Conservation (phyloP, 1,139 yeast genomes). For the Debaryomycetaceae sp. region DNA sequence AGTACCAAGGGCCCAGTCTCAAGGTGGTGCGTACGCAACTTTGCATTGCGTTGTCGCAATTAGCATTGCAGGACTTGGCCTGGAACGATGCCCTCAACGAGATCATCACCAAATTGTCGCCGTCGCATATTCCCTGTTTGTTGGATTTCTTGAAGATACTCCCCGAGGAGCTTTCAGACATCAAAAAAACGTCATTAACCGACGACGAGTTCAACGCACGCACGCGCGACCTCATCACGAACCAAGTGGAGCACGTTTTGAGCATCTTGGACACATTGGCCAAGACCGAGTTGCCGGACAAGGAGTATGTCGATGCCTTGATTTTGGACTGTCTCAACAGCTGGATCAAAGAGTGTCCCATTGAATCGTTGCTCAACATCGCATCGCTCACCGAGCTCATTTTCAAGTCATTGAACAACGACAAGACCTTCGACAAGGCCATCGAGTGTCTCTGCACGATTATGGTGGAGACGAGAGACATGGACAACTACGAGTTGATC, state of each 20-base stretch:
- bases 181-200: constrained; percentile 70
- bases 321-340: constrained; percentile 76
- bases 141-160: constrained; percentile 79
- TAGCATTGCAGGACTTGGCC: constrained; percentile 67
- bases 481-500: constrained; percentile 57
- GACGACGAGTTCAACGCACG: constrained; percentile 75
- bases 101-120: constrained; percentile 49
- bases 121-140: constrained; percentile 19
- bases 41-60: constrained; percentile 74
- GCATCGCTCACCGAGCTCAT: constrained; percentile 62
- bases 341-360: constrained; percentile 85
- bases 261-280: constrained; percentile 52
- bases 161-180: constrained; percentile 87
- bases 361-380: constrained; percentile 59
- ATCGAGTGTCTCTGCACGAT: constrained; percentile 80
- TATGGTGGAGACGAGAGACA: constrained; percentile 75
- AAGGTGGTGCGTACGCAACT: constrained; percentile 73
- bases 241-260: constrained; percentile 68
- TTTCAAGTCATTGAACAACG: constrained; percentile 61
- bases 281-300: constrained; percentile 17
- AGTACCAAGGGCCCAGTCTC: constrained; percentile 36
- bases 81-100: constrained; percentile 78
- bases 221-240: constrained; percentile 55
- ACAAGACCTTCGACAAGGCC: constrained; percentile 78
- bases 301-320: constrained; percentile 21